Evolutionary conservation across 2,329 filamentous ascomycete species (phyloP), one percentile per base, ranked within the genome.

Genomic region (Calonectria hongkongensis): DNA sequence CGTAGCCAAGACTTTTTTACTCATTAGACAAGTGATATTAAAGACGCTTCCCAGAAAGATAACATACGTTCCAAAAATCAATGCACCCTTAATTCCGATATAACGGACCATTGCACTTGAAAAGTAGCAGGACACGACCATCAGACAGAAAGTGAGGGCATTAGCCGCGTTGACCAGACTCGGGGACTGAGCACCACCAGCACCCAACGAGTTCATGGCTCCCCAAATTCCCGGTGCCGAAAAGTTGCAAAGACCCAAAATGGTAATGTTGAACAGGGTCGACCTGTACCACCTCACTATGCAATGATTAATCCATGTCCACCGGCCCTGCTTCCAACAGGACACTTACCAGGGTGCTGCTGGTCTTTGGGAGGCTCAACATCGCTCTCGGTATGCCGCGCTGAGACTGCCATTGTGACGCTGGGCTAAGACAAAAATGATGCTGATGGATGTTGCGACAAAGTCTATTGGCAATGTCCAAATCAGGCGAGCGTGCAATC

Each of bases 121-220:
- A 60, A 94, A 89, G 79, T 89, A 91, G 79, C 93, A 94, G 0
- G 92, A 93, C 0, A 95, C 79, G 0, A 94, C 91, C 93, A 94
- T 94, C 9, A 94, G 87, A 58, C 91, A 91, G 79, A 95, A 95
- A 0, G 92, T 94, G 47, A 94, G 82, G 0, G 93, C 90, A 76
- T 95, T 95, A 16, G 92, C 92, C 0, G 91, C 88, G 77, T 94
- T 94, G 63, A 95, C 91, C 1, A 94, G 86, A 77, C 91, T 88
- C 0, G 93, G 93, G 10, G 88, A 87, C 74, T 91, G 87, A 36
- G 90, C 87, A 3, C 93, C 93, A 62, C 93, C 93, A 1, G 92
- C 93, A 12, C 93, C 93, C 0, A 95, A 88, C 0, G 89, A 92
- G 84, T 94, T 94, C 92, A 94, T 93, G 9, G 92, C 92, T 15